Percentiles rank a stretch among this genome's conserved stretches.
phyloP scores from a whole-genome alignment of 2,329 filamentous ascomycete species.

The Fulvia fulva region DNA sequence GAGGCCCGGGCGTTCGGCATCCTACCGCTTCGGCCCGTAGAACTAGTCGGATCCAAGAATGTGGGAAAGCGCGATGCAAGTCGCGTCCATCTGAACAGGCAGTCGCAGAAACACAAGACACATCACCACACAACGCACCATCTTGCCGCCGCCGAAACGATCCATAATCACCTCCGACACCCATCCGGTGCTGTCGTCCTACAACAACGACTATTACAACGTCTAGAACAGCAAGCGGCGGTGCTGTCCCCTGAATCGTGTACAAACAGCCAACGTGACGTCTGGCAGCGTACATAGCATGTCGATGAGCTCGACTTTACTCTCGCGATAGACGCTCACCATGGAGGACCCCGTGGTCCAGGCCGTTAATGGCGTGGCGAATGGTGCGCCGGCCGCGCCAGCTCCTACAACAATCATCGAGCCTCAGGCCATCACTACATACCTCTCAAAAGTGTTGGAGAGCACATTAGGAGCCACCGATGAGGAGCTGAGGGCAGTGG shows the following conservation, averaged over 20 bases:
- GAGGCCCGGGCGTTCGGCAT: not conserved
- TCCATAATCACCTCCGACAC: not conserved
- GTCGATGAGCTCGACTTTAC: slow-evolving; percentile 6
- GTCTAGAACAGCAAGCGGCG: not conserved
- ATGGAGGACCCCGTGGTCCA: slow-evolving; percentile 39
- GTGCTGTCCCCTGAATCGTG: slow-evolving; percentile 3
- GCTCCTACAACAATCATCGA: slow-evolving; percentile 36
- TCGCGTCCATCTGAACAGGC: not conserved
- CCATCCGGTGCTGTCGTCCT: not conserved
- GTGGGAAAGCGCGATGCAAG: not conserved
- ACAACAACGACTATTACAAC: not conserved
- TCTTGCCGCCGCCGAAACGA: not conserved
- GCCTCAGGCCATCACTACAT: slow-evolving; percentile 46
- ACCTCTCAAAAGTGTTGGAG: slow-evolving; percentile 46
- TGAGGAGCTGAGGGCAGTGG: slow-evolving; percentile 72
- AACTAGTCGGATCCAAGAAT: not conserved
- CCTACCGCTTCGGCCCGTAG: not conserved
- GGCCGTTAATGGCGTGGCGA: slow-evolving; percentile 33
- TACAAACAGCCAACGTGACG: not conserved
- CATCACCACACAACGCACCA: not conserved
- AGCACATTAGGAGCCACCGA: slow-evolving; percentile 52
- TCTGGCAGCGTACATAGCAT: slow-evolving; percentile 6
- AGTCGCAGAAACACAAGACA: not conserved
- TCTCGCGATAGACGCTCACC: slow-evolving; percentile 8
- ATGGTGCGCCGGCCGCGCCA: slow-evolving; percentile 28